A percentile compares a stretch with the other conserved stretches of the same genome.
These are phyloP conservation scores for Venturia asperata DNA, from an alignment of 2,329 filamentous ascomycete species.

Conservation along the genomic window DNA sequence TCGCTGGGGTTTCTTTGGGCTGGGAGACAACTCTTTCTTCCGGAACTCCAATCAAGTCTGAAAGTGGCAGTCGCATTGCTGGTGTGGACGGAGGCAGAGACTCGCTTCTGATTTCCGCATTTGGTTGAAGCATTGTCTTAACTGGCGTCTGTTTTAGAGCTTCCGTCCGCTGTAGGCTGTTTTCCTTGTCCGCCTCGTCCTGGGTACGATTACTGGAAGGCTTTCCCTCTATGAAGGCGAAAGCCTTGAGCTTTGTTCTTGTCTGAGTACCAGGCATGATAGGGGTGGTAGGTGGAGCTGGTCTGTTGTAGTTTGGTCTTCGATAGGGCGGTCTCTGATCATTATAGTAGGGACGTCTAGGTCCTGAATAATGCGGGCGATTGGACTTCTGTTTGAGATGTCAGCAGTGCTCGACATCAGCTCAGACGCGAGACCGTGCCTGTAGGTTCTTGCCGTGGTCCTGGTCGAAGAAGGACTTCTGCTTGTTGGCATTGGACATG, in stretches of 20 bases:
- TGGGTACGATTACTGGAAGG: constrained; percentile 23
- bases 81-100: constrained; percentile 47
- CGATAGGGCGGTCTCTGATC: constrained; percentile 21
- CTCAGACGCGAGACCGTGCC: too few species aligned
- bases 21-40: constrained; percentile 35
- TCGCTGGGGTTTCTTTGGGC: constrained; percentile 43
- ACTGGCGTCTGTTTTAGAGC: constrained; percentile 22
- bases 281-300: constrained; percentile 31
- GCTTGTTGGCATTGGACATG: constrained; percentile 24
- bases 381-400: constrained; percentile 7
- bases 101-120: background rate
- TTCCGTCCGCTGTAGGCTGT: constrained; percentile 22
- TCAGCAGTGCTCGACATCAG: background rate
- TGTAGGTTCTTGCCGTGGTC: constrained; percentile 23
- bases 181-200: constrained; percentile 40
- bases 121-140: background rate
- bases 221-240: constrained; percentile 42
- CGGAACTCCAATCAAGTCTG: constrained; percentile 53
- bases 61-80: constrained; percentile 50
- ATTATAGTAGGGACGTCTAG: constrained; percentile 27
- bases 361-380: constrained; percentile 30
- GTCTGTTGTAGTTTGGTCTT: constrained; percentile 22
- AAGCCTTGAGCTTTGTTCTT: constrained; percentile 49
- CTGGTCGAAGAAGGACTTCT: constrained; percentile 48
- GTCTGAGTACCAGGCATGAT: constrained; percentile 47